Percentiles rank a stretch among this genome's conserved stretches.
Evolutionary conservation across 139 green algal genomes (phyloP).

Genomic region (Diplosphaera chodatii): DNA sequence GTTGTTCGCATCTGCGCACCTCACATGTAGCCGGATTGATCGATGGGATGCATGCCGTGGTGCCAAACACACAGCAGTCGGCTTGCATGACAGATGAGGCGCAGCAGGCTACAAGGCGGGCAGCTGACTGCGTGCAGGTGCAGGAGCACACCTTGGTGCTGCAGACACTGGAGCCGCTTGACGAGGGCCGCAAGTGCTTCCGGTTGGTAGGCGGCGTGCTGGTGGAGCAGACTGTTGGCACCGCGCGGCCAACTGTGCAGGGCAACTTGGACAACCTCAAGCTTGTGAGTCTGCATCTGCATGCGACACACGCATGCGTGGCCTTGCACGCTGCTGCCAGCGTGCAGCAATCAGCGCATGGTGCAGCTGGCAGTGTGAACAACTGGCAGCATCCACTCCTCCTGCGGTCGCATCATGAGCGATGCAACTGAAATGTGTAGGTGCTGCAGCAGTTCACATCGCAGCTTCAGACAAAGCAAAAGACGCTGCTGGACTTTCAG

Average conservation of each 20-base stretch:
- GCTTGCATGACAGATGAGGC: too few species aligned
- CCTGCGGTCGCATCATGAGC: too few species aligned
- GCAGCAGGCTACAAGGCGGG: too few species aligned
- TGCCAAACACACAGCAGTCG: too few species aligned
- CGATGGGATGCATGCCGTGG: too few species aligned
- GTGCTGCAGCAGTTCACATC: background rate
- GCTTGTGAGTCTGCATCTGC: conserved; percentile 14
- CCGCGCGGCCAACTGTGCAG: conserved; percentile 82
- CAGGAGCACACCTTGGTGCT: conserved; percentile 88
- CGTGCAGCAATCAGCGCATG: too few species aligned
- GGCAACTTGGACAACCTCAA: conserved; percentile 61
- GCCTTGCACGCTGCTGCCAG: too few species aligned
- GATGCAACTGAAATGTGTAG: background rate
- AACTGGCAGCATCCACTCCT: too few species aligned
- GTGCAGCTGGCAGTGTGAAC: too few species aligned
- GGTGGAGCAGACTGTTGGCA: conserved; percentile 88
- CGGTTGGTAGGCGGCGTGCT: conserved; percentile 84
- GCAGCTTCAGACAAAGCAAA: background rate
- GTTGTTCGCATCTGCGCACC: too few species aligned
- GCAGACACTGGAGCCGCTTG: conserved; percentile 77
- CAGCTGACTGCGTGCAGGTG: background rate
- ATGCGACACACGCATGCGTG: too few species aligned
- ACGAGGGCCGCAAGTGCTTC: conserved; percentile 74
- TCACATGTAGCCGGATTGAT: too few species aligned
- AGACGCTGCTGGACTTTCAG: background rate